A percentile compares a stretch with the other conserved stretches of the same genome.
These are phyloP conservation scores for Seminavis robusta DNA, from an alignment of 108 stramenopile species.

Conservation along the genomic window DNA sequence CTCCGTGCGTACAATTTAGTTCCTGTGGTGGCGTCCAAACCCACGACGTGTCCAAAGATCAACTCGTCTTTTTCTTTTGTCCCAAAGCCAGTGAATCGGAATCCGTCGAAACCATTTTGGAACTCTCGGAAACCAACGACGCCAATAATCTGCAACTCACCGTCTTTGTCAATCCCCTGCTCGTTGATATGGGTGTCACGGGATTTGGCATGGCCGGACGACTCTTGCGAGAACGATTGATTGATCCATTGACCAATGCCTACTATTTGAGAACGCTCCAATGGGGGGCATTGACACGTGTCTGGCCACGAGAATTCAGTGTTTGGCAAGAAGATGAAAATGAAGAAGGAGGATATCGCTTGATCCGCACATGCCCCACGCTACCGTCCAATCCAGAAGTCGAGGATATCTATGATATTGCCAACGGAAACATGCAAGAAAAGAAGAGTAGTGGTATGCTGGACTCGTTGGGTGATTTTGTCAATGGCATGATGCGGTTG, in stretches of 20 bases:
- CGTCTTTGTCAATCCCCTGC: slow-evolving; percentile 86
- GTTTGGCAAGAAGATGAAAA: slow-evolving; percentile 91
- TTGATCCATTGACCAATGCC: slow-evolving; percentile 59
- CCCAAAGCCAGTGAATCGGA: slow-evolving; percentile 78
- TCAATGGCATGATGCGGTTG: slow-evolving; percentile 67
- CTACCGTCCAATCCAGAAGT: slow-evolving; percentile 83
- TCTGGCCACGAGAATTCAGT: slow-evolving; percentile 60
- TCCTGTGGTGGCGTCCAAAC: slow-evolving; percentile 67
- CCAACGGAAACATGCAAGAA: slow-evolving; percentile 38
- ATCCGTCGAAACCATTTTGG: slow-evolving; percentile 54
- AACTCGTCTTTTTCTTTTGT: slow-evolving; percentile 72
- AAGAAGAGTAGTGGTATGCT: slow-evolving; percentile 48
- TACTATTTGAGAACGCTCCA: slow-evolving; percentile 87
- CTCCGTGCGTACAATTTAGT: slow-evolving; percentile 68
- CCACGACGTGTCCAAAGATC: slow-evolving; percentile 49
- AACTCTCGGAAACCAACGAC: slow-evolving; percentile 29
- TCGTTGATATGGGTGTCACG: slow-evolving; percentile 94
- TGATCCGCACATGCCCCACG: slow-evolving; percentile 60
- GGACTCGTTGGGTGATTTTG: slow-evolving; percentile 69
- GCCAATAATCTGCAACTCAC: slow-evolving; percentile 49
- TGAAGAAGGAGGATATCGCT: slow-evolving; percentile 74
- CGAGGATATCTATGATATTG: slow-evolving; percentile 83
- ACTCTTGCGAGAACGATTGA: slow-evolving; percentile 79
- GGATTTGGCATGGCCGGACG: slow-evolving; percentile 95
- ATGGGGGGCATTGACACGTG: slow-evolving; percentile 87